Conservation (phyloP, 768 basidiomycete genomes). For the Russula compacta region DNA sequence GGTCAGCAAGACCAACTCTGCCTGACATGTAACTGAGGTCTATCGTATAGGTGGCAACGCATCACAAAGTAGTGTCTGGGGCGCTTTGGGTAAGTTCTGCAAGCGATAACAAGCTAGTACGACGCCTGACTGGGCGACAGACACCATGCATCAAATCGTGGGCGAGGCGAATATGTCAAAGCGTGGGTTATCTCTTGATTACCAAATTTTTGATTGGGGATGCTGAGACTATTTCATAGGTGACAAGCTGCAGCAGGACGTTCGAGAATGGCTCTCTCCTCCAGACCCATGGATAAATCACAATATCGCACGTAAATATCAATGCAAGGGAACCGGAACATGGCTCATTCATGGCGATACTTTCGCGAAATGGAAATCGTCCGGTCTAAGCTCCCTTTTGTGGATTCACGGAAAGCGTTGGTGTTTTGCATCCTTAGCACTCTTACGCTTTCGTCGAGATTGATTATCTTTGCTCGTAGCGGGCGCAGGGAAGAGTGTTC, state of each 20-base stretch:
- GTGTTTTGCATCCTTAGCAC: background rate
- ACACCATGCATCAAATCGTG: background rate
- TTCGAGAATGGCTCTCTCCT: background rate
- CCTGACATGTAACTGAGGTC: background rate
- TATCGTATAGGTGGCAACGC: background rate
- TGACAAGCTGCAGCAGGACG: background rate
- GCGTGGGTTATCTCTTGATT: background rate
- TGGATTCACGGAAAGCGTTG: background rate
- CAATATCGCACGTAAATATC: background rate
- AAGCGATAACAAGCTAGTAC: background rate
- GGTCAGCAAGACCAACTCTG: background rate
- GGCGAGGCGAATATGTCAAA: background rate
- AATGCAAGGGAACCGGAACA: background rate
- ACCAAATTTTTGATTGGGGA: background rate
- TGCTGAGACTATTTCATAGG: background rate
- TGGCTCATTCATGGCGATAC: background rate
- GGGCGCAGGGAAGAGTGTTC: background rate
- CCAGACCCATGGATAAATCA: background rate
- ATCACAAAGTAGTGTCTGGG: background rate
- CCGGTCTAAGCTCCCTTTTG: background rate
- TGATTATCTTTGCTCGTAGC: background rate
- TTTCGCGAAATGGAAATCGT: background rate
- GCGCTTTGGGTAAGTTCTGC: background rate
- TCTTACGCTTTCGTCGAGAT: background rate
- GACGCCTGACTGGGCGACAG: background rate